Evolutionary conservation across 2,329 filamentous ascomycete genomes (phyloP), one percentile per base, ranked within the genome.

Genomic region (Neopestalotiopsis sp.): DNA sequence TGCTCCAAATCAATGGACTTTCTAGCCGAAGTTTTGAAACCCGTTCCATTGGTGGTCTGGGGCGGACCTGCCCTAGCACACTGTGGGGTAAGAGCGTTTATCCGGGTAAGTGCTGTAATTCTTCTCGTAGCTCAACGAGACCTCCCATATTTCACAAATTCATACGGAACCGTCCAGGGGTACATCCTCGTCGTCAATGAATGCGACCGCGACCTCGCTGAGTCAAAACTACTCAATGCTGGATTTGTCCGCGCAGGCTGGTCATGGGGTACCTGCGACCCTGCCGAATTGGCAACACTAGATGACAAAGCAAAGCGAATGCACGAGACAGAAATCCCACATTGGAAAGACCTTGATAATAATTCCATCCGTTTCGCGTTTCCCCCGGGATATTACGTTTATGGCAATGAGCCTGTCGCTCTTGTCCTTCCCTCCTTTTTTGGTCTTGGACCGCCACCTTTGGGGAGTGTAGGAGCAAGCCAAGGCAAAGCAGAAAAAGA

Each of bases 341-440:
- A 49, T 20, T 65, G 7, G 17, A 20, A 65, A 65, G 62, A 65
- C 24, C 34, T 65, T 12, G 62, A 65, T 52, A 30, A 65, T 40
- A 20, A 52, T 52, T 65, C 62, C 40, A 65, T 65, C 62, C 62
- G 62, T 65, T 65, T 65, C 40, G 62, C 34, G 20, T 65, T 65
- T 52, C 62, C 62, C n/a, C 17, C 38, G 34, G 42, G n/a, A 12
- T 30, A 45, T 28, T 9, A 14, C n/a, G 17, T 9, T 17, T 24
- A 49, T 52, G 40, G 34, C 62, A 65, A 65, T 20, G 62, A 65
- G 40, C 62, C 62, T 52, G 62, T 65, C 40, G 62, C 62, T 38
- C 20, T 65, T 65, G 17, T 65, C 38, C 62, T 65, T 52, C 38
- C 62, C 9, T 65, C 62, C 62, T 65, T 49, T 49, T 40, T 32